Conservation (phyloP, 208 protist species). For the Trypanosoma lewisi region DNA sequence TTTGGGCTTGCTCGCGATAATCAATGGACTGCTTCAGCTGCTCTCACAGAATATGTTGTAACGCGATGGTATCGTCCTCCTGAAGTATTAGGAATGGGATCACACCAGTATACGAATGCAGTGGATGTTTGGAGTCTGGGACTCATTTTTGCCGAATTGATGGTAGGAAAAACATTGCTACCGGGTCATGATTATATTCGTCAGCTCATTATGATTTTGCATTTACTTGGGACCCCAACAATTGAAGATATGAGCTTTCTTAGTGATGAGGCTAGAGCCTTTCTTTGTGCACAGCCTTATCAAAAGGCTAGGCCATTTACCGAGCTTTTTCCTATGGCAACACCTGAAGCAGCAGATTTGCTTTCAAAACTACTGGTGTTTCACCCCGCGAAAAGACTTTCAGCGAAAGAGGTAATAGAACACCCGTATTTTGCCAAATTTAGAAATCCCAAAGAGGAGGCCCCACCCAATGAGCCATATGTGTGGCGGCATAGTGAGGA, state of each 20-base stretch:
- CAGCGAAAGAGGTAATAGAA: slow-evolving; percentile 91
- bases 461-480: slow-evolving; percentile 57
- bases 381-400: slow-evolving; percentile 94
- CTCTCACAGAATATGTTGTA: slow-evolving; percentile 96
- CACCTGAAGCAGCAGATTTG: slow-evolving; percentile 92
- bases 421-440: slow-evolving; percentile 94
- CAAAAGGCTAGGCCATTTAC: slow-evolving; percentile 44
- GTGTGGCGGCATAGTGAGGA: slow-evolving; percentile 71
- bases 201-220: slow-evolving; percentile 84
- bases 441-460: slow-evolving; percentile 79
- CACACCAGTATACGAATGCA: slow-evolving; percentile 92
- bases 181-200: slow-evolving; percentile 81
- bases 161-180: slow-evolving; percentile 97
- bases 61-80: slow-evolving; percentile 99
- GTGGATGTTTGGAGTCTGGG: slow-evolving; percentile 97
- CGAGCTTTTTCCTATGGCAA: slow-evolving; percentile 92
- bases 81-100: slow-evolving; percentile 94
- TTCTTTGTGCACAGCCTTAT: slow-evolving; percentile 66
- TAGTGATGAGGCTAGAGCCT: slow-evolving; percentile 70
- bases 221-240: slow-evolving; percentile 73
- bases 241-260: slow-evolving; percentile 85
- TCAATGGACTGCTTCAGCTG: slow-evolving; percentile 34
- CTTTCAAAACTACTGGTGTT: slow-evolving; percentile 94
- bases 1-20: slow-evolving; percentile 91
- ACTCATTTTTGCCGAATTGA: slow-evolving; percentile 98